Base-by-base conservation (phyloP, 1,139 yeast genomes). In the Magnusiomyces fungicola region DNA sequence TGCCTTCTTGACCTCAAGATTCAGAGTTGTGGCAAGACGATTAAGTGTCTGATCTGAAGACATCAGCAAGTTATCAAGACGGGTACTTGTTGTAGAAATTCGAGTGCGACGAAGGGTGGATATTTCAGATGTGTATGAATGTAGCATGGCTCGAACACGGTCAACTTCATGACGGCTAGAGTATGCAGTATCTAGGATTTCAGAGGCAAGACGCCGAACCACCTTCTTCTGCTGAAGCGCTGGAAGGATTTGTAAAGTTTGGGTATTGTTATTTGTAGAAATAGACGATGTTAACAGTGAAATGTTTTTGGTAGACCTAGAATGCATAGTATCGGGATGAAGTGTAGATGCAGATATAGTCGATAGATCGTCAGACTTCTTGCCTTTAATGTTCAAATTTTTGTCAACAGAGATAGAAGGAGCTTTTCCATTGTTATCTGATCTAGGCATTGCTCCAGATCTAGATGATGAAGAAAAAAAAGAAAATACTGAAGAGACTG, bases 11-110 rank as follows among this genome's bases (percentile, higher is more conserved):
- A 86, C 69, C 58, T 85, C 87, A 48, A 87, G 68, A 29, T 89
- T 79, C 47, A 87, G 69, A 0, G 94, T 83, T 0, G 96, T 88
- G 64, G 83, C 86, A 53, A 88, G 83, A 61, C 86, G 95, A 55
- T 92, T 85, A 51, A 84, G 77, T 22, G 86, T 76, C 54, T 95
- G 72, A 64, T 88, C 96, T 49, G 90, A 80, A 42, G 76, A 73
- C 22, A 83, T 79, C 39, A 88, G 70, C n/a, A 50, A 37, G 24
- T 25, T 32, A 25, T 50, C 53, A 25, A 50, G 40, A 9, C 53
- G 51, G 1, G 49, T 44, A 1, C 51, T 45, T 3, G 53, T 50
- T 4, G 46, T 40, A 2, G 53, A 50, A n/a, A 50, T 9, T 16
- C 40, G 32, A n/a, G 51, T 36, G 7, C 48, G 48, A 18, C 46